Conservation (phyloP, 371 early-diverging fungal species). For the Mortierella sp. region DNA sequence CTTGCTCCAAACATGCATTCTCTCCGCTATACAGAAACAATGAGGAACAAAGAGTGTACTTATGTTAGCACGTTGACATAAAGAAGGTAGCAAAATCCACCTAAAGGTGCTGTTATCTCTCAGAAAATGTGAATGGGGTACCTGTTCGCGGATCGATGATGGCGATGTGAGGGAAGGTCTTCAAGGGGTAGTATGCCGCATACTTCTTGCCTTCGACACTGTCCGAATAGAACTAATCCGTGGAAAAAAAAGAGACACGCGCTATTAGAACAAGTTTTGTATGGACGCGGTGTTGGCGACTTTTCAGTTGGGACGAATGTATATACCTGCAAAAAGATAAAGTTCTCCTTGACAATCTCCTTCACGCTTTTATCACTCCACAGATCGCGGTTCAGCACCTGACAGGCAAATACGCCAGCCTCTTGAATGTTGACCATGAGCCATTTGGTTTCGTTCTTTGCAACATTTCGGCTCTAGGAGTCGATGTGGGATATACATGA, state of each 20-base stretch:
- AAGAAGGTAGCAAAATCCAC: no score
- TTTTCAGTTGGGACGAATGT: background rate
- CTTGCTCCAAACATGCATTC: slow-evolving; percentile 75
- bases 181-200: slow-evolving; percentile 76
- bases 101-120: no score
- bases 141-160: slow-evolving; percentile 93
- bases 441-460: slow-evolving; percentile 78
- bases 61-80: no score
- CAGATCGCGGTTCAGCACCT: slow-evolving; percentile 90
- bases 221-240: slow-evolving; percentile 66
- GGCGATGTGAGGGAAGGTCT: slow-evolving; percentile 83
- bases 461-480: slow-evolving; percentile 74
- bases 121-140: slow-evolving; percentile 33
- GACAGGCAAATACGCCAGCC: slow-evolving; percentile 86
- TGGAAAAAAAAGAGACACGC: background rate
- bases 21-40: slow-evolving; percentile 66
- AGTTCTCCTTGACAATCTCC: slow-evolving; percentile 80
- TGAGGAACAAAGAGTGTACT: background rate
- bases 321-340: slow-evolving; percentile 85
- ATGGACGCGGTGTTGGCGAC: no score
- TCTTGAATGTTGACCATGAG: slow-evolving; percentile 91
- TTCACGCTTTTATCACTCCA: slow-evolving; percentile 87
- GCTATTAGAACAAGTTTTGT: no score
- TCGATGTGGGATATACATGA: no score
- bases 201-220: slow-evolving; percentile 81